Base-by-base conservation (phyloP, 2,329 filamentous ascomycete genomes). In the Apiospora arundinis region DNA sequence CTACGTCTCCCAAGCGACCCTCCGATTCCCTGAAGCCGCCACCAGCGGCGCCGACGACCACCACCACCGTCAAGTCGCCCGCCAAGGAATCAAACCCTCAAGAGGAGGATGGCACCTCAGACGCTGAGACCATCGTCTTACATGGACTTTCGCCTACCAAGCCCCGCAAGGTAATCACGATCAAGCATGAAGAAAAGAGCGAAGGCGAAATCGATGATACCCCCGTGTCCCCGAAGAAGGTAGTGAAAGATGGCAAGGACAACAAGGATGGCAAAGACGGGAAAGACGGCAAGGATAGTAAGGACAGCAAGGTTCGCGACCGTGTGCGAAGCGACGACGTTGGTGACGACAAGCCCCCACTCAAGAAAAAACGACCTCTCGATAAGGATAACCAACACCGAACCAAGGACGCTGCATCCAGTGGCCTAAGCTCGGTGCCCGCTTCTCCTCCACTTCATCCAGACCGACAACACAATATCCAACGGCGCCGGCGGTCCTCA, bases 91-190 rank as follows among this genome's bases (percentile, higher is more conserved):
- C 52, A 14, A 78, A 77, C 69, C 77, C 81, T 25, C 78, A 81
- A 69, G 84, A 87, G 70, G 84, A 85, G 63, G 82, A 85, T 73
- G 80, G 76, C 70, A 90, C 92, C 76, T 93, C 91, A 1, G 91
- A 93, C 77, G 91, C 91, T 67, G 91, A 93, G 82, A 93, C 91
- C 18, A 92, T 93, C 73, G 91, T 93, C 46, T 80, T 92, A 45
- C 88, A 92, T 78, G 89, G 89, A 49, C 84, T 89, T 76, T 92
- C 90, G 32, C 90, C 89, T 0, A 88, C 89, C 72, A 92, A 92
- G 80, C 84, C 85, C 72, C 87, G 89, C 72, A 92, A 91, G 81
- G 84, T 89, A 67, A 87, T 88, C 77, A 92, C 91, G 66, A 87
- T 88, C 76, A 92, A 91, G 78, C 89, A 91, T 74, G 91, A 92